A percentile compares a stretch with the other conserved stretches of the same genome.
Conservation (phyloP, 352 stramenopile species). For the Phytophthora idaei region DNA sequence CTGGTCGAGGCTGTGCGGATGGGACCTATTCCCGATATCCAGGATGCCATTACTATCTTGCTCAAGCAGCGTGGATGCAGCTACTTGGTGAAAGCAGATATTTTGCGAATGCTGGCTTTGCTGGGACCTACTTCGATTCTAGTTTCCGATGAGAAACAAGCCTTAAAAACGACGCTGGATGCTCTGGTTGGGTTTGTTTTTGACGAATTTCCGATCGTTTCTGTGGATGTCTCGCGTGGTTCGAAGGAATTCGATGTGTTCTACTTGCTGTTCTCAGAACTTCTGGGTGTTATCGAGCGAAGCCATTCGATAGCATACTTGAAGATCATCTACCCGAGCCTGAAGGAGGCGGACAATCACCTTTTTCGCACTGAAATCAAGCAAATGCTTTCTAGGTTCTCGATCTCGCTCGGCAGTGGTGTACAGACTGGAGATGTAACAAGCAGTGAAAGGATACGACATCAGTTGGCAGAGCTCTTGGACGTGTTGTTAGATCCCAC, state of each 20-base stretch:
- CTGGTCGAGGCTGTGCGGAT: conserved; percentile 34
- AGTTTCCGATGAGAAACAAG: conserved; percentile 2
- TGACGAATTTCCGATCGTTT: conserved; percentile 79
- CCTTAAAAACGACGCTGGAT: conserved; percentile 31
- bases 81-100: conserved; percentile 69
- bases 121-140: conserved; percentile 34
- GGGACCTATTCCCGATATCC: conserved; percentile 50
- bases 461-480: conserved; percentile 39
- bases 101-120: conserved; percentile 48
- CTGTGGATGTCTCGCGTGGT: conserved; percentile 61
- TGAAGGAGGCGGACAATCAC: conserved; percentile 68
- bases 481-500: conserved; percentile 49
- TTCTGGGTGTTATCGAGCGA: conserved; percentile 63
- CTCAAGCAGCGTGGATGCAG: conserved; percentile 44
- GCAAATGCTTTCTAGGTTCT: conserved; percentile 49
- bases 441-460: conserved; percentile 9
- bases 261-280: conserved; percentile 50
- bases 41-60: conserved; percentile 37
- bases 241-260: conserved; percentile 78
- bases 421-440: background rate
- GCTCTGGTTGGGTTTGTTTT: conserved; percentile 59
- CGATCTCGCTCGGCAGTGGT: conserved; percentile 17
- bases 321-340: conserved; percentile 55
- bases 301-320: conserved; percentile 54
- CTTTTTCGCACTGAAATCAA: conserved; percentile 63